phyloP scores from a whole-genome alignment of 441 rosid species.

The Adansonia grandidieri region DNA sequence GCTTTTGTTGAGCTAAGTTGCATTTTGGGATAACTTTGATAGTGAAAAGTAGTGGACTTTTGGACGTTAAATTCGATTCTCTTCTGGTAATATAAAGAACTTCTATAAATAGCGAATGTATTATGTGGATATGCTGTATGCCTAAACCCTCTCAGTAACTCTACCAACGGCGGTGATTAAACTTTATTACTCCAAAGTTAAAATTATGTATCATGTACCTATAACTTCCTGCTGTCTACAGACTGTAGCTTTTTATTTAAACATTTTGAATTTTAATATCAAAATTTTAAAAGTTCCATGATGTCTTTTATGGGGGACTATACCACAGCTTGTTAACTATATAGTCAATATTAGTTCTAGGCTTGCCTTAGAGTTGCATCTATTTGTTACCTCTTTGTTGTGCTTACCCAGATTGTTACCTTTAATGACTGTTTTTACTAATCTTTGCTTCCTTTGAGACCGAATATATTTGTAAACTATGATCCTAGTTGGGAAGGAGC shows the following conservation, averaged over 20 bases:
- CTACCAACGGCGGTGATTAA: neutral
- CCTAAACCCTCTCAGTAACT: neutral
- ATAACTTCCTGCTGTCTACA: neutral
- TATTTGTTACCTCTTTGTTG: neutral
- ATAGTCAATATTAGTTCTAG: neutral
- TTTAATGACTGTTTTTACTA: neutral
- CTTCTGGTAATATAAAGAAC: neutral
- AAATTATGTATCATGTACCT: neutral
- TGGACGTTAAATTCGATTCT: neutral
- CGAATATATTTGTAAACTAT: neutral
- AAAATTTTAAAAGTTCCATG: neutral
- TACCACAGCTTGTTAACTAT: neutral
- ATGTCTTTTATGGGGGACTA: neutral
- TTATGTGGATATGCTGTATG: neutral
- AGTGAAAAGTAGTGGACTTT: neutral
- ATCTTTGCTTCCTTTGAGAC: neutral
- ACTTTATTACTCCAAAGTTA: neutral
- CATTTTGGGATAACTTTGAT: neutral
- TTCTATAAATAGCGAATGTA: neutral
- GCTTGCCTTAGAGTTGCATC: neutral
- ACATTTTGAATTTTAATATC: neutral
- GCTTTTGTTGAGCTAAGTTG: neutral
- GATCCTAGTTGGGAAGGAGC: neutral
- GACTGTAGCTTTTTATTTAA: neutral
- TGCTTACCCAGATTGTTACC: neutral